Base-by-base conservation (phyloP, 2,329 filamentous ascomycete genomes). In the Beauveria medogensis region DNA sequence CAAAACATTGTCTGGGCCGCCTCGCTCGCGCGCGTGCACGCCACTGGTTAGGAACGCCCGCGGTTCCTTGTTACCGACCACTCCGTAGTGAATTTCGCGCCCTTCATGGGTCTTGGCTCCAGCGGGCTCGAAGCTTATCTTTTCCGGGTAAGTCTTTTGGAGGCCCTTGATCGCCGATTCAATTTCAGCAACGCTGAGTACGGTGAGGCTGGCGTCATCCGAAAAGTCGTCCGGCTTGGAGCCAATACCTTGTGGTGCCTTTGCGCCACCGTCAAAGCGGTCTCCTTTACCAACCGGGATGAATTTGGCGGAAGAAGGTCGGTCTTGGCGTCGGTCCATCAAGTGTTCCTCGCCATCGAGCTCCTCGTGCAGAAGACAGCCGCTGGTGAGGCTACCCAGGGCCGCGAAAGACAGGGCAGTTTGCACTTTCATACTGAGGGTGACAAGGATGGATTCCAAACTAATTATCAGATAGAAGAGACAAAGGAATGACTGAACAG, bases 11-110 rank as follows among this genome's bases (percentile, higher is more conserved):
- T 86, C 83, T 0, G 82, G 76, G 0, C 77, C 79, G 26, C 82
- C 82, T 12, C 83, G 78, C 70, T 85, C 83, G 26, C 82, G 80
- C 7, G 82, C 80, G 65, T 85, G 83, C 51, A 84, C 77, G 28
- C 74, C 80, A 46, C 77, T 78, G 62, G 79, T 80, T 62, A 86
- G 71, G 67, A 81, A 82, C 26, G 82, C 76, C 30, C 78, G 74
- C 65, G 80, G 79, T 7, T 74, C 74, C 12, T 67, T 66, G 20
- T 74, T 74, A 24, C 80, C 80, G 40, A 81, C 72, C 60, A 74
- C 74, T 14, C 67, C 73, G 9, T 74, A 78, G 34, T 72, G 66
- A 24, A 78, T 69, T 2, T 69, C 69, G 3, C 73, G 72, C 22
- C 74, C 73, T 52, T 80, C 72, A 64, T 77, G 73, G 0, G 78